Percentiles rank a stretch among this genome's conserved stretches.
phyloP scores from a whole-genome alignment of 2,329 filamentous ascomycete species.

The Phaeosphaeria sp. region DNA sequence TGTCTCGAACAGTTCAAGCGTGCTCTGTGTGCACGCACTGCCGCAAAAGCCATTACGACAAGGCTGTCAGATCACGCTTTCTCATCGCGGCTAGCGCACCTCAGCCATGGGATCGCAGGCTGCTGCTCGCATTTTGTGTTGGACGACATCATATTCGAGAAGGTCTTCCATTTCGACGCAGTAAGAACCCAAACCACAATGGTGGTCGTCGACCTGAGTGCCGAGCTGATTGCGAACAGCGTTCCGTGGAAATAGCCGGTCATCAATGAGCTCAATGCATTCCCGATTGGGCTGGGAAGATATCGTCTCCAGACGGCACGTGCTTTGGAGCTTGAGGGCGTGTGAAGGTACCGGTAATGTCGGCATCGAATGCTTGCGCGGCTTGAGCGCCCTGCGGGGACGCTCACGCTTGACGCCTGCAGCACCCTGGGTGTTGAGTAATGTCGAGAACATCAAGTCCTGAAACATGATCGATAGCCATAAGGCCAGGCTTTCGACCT shows the following conservation, averaged over 20 bases:
- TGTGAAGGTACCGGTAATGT: conserved; percentile 18
- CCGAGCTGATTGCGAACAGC: not conserved
- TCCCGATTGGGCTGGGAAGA: conserved; percentile 3
- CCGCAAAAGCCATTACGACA: not conserved
- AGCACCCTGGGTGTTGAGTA: conserved; percentile 3
- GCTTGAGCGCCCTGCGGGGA: not conserved
- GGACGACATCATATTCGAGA: conserved; percentile 5
- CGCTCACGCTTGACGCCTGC: not conserved
- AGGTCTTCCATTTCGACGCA: conserved; percentile 20
- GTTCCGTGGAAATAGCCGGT: not conserved
- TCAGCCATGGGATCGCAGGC: conserved; percentile 1
- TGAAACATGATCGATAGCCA: conserved; percentile 19
- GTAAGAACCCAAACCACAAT: conserved; percentile 32
- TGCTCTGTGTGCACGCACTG: conserved; percentile 1
- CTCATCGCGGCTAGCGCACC: conserved; percentile 5
- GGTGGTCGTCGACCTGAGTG: not conserved
- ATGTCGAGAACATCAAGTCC: conserved; percentile 19
- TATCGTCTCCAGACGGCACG: not conserved
- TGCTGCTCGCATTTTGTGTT: not conserved
- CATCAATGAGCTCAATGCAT: conserved; percentile 6
- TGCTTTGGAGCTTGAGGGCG: conserved; percentile 10
- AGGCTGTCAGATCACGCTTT: conserved; percentile 16
- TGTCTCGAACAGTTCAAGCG: conserved; percentile 32
- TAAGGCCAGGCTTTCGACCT: conserved; percentile 15
- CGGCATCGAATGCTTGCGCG: conserved; percentile 4